Evolutionary conservation across 2,329 filamentous ascomycete genomes (phyloP).

Genomic region (Fusarium duplospermum): DNA sequence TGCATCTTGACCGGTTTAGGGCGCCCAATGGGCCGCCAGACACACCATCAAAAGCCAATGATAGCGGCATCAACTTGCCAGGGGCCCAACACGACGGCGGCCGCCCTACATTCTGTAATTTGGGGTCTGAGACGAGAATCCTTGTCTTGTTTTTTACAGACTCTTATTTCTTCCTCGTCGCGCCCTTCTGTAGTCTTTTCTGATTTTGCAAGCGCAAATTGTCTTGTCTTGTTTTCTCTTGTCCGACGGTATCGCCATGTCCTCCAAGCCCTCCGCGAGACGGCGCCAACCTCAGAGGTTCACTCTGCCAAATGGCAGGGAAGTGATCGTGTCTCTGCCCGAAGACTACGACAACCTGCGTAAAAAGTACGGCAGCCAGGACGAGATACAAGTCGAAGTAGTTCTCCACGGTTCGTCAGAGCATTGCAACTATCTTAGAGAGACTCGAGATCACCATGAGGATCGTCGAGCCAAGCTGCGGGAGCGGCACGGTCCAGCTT

Average conservation of each 20-base stretch:
- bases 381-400: constrained; percentile 61
- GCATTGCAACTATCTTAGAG: constrained; percentile 58
- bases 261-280: constrained; percentile 34
- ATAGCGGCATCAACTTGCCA: constrained; percentile 30
- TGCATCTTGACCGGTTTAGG: constrained; percentile 14
- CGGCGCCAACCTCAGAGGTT: constrained; percentile 62
- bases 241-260: constrained; percentile 22
- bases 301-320: constrained; percentile 64
- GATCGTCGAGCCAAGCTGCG: constrained; percentile 58
- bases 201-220: constrained; percentile 1
- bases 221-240: not conserved
- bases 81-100: constrained; percentile 33
- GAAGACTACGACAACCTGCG: constrained; percentile 64
- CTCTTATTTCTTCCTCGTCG: constrained; percentile 22
- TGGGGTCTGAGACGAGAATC: constrained; percentile 7
- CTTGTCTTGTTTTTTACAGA: constrained; percentile 30
- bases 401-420: constrained; percentile 67
- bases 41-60: constrained; percentile 42
- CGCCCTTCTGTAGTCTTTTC: constrained; percentile 2
- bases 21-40: constrained; percentile 29
- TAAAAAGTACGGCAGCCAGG: constrained; percentile 53
- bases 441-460: constrained; percentile 66
- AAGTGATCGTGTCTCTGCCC: constrained; percentile 67
- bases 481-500: constrained; percentile 61
- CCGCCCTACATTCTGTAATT: constrained; percentile 26